A percentile compares a stretch with the other conserved stretches of the same genome.
Conservation (phyloP, 164 flowering plant species). For the Magnolia kwangsiensis region DNA sequence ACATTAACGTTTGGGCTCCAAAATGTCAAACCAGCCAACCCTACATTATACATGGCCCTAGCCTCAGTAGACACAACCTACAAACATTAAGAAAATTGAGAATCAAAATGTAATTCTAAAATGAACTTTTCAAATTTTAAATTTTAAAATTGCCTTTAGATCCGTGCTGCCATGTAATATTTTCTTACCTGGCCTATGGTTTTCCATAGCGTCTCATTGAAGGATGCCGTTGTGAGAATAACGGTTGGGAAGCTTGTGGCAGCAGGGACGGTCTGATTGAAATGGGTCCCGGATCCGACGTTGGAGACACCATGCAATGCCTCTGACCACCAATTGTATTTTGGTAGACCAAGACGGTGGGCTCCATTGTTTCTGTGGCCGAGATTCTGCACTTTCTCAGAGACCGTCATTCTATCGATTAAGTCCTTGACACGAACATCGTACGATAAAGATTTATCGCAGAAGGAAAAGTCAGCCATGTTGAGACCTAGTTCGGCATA, state of each 20-base stretch:
- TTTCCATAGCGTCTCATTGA: conserved; percentile 12
- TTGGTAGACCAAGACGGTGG: conserved; percentile 6
- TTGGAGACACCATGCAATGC: conserved; percentile 11
- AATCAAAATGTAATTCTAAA: neutral
- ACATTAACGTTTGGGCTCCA: conserved; percentile 88
- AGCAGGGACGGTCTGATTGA: neutral
- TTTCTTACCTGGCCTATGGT: conserved; percentile 7
- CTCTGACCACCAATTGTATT: conserved; percentile 11
- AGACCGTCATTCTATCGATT: conserved; percentile 10
- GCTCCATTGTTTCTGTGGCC: neutral
- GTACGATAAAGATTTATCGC: neutral
- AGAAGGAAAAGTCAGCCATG: conserved; percentile 2
- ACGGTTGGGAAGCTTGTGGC: conserved; percentile 12
- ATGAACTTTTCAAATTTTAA: neutral
- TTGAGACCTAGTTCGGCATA: neutral
- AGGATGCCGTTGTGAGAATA: conserved; percentile 6
- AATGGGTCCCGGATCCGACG: conserved; percentile 10
- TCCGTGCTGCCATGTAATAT: neutral
- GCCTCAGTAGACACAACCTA: conserved; percentile 71
- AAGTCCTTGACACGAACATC: conserved; percentile 3
- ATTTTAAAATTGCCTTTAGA: neutral
- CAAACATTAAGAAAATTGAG: neutral
- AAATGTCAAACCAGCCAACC: conserved; percentile 60
- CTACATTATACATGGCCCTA: conserved; percentile 80
- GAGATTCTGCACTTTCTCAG: conserved; percentile 8